Evolutionary conservation across 2,329 filamentous ascomycete genomes (phyloP).

Genomic region (Diaporthe australafricana): DNA sequence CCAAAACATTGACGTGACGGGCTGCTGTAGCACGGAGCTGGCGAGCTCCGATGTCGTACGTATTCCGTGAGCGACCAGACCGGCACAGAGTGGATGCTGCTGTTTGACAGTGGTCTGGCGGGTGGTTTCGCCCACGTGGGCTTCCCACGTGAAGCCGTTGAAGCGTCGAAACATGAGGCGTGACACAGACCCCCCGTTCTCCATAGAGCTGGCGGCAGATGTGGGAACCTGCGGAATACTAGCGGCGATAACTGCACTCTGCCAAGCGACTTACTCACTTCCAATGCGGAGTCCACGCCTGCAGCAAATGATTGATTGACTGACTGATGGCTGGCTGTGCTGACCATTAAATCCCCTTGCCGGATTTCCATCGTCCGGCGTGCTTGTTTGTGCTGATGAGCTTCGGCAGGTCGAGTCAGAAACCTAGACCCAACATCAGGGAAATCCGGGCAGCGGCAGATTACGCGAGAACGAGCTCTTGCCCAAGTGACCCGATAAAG

Average conservation of each 20-base stretch:
- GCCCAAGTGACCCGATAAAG: slow-evolving; percentile 10
- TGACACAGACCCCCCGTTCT: slow-evolving; percentile 1
- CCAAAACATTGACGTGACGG: neutral
- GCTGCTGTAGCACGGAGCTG: neutral
- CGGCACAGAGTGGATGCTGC: neutral
- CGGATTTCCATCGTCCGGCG: neutral
- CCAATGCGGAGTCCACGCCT: neutral
- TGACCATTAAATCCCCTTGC: neutral
- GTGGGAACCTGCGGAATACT: neutral
- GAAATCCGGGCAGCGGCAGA: slow-evolving; percentile 9
- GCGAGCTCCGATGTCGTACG: too few species aligned
- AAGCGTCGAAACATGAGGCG: slow-evolving; percentile 17
- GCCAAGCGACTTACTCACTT: neutral
- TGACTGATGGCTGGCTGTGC: neutral
- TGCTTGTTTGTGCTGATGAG: neutral
- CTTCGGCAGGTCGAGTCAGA: slow-evolving; percentile 9
- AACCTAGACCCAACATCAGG: neutral
- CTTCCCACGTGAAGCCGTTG: neutral
- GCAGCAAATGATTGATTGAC: neutral
- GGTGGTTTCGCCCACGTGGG: slow-evolving; percentile 20
- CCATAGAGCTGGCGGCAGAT: neutral
- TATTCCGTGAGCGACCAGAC: too few species aligned
- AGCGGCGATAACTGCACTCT: neutral
- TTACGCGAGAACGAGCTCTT: neutral
- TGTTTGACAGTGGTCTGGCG: neutral